These are phyloP conservation scores for Ambrosiella xylebori DNA, from an alignment of 2,329 filamentous ascomycete species.

Conservation along the genomic window DNA sequence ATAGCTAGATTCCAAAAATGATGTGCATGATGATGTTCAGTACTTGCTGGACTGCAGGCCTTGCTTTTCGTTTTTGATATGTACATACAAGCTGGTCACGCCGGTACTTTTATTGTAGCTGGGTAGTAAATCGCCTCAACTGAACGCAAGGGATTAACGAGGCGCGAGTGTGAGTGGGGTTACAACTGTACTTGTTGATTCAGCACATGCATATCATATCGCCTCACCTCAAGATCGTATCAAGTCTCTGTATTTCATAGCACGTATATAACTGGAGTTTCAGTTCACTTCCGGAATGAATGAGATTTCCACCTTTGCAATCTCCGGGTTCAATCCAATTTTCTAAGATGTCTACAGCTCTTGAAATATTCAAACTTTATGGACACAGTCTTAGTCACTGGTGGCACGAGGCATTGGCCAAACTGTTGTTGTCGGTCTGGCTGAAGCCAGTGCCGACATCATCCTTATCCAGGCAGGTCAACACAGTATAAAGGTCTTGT, in stretches of 20 bases:
- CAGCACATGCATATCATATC: too few species aligned
- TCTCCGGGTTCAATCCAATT: too few species aligned
- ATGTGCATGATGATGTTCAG: not conserved
- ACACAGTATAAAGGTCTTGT: too few species aligned
- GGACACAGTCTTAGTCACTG: constrained; percentile 40
- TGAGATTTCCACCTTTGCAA: not conserved
- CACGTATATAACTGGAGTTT: not conserved
- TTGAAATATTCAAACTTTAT: constrained; percentile 33
- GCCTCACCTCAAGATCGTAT: too few species aligned
- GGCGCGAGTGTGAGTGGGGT: not conserved
- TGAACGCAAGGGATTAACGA: not conserved
- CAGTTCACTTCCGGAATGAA: not conserved
- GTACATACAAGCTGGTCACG: not conserved
- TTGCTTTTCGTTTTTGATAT: not conserved
- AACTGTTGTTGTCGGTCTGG: constrained; percentile 37
- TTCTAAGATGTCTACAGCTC: not conserved
- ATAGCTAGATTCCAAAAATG: too few species aligned
- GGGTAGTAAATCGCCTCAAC: not conserved
- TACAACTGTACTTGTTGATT: not conserved
- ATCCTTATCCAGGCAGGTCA: constrained; percentile 33
- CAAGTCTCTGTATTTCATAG: too few species aligned
- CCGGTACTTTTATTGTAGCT: not conserved
- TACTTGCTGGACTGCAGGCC: not conserved
- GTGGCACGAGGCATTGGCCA: constrained; percentile 42
- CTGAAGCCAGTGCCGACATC: constrained; percentile 41